These are phyloP conservation scores for Coniella vitis DNA, from an alignment of 2,329 filamentous ascomycete species.

Conservation along the genomic window DNA sequence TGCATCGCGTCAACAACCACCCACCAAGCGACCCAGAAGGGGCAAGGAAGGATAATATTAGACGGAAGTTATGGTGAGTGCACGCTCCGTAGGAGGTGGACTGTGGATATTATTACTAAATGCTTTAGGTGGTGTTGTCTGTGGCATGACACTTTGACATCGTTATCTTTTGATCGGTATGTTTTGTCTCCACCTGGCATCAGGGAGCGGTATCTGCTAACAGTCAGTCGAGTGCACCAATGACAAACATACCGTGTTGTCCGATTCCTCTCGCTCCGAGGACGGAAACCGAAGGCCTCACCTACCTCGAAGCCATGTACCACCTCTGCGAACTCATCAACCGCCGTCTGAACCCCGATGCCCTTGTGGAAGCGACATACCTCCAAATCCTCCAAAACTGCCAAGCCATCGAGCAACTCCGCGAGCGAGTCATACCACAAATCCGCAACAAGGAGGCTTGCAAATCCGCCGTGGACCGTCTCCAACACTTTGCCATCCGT, in stretches of 20 bases:
- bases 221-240: conserved; percentile 42
- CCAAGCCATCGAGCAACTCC: conserved; percentile 45
- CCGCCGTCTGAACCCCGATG: conserved; percentile 48
- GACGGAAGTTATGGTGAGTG: conserved; percentile 48
- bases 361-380: conserved; percentile 42
- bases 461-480: conserved; percentile 54
- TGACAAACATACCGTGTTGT: conserved; percentile 53
- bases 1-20: conserved; percentile 44
- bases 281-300: conserved; percentile 40
- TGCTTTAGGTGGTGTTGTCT: conserved; percentile 49
- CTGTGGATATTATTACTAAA: neutral
- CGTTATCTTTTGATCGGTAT: conserved; percentile 58
- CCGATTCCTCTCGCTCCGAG: conserved; percentile 42
- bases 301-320: conserved; percentile 60
- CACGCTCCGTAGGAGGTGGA: neutral
- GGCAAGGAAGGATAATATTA: conserved; percentile 46
- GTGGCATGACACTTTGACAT: conserved; percentile 61
- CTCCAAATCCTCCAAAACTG: conserved; percentile 52
- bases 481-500: conserved; percentile 59
- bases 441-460: conserved; percentile 55
- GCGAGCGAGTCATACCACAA: conserved; percentile 41
- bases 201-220: neutral
- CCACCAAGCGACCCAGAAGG: conserved; percentile 39
- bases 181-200: conserved; percentile 8
- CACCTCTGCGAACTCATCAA: conserved; percentile 56